These are phyloP conservation scores for Rubroboletus satanas DNA, from an alignment of 768 basidiomycete species.

Conservation along the genomic window DNA sequence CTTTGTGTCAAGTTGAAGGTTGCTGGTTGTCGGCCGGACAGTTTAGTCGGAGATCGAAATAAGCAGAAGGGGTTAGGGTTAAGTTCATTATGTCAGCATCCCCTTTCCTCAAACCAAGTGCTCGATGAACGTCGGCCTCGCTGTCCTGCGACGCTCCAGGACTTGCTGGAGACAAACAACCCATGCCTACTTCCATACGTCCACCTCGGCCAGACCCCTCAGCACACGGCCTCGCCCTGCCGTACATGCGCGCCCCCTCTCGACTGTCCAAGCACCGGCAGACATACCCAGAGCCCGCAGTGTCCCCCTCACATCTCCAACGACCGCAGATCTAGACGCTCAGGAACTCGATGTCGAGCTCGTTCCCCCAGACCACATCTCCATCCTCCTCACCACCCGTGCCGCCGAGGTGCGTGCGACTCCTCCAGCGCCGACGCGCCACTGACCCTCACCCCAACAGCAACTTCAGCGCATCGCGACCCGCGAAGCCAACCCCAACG, in stretches of 20 bases:
- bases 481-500: slow-evolving; percentile 51
- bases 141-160: neutral
- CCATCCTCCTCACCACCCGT: slow-evolving; percentile 62
- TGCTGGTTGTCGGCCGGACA: neutral
- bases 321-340: slow-evolving; percentile 46
- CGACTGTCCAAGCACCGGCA: neutral
- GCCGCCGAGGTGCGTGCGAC: slow-evolving; percentile 61
- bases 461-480: slow-evolving; percentile 64
- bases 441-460: slow-evolving; percentile 36
- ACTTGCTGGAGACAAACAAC: neutral
- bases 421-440: neutral
- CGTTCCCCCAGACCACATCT: slow-evolving; percentile 49
- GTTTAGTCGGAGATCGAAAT: slow-evolving; percentile 20
- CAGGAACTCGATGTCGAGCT: slow-evolving; percentile 51
- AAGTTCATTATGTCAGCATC: too few relatives aligned
- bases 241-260: neutral
- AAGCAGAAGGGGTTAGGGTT: neutral
- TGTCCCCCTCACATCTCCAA: slow-evolving; percentile 43
- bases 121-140: too few relatives aligned
- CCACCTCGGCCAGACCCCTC: neutral
- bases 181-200: neutral
- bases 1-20: too few relatives aligned
- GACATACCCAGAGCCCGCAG: slow-evolving; percentile 47
- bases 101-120: too few relatives aligned
- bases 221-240: too few relatives aligned